Evolutionary conservation across 2,329 filamentous ascomycete species (phyloP), one percentile per base, ranked within the genome.

Genomic region (Colletotrichum phormii): DNA sequence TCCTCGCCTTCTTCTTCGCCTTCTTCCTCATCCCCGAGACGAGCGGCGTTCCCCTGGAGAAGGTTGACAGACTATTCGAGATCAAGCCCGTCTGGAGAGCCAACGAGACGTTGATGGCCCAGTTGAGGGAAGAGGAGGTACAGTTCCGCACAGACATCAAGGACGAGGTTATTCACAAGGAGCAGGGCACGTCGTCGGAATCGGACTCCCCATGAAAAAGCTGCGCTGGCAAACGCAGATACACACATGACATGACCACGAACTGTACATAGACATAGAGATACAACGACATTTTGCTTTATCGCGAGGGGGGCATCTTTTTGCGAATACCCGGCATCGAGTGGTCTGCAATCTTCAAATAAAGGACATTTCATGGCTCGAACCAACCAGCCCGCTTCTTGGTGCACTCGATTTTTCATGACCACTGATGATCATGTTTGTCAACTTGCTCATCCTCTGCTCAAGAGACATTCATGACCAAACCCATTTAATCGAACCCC

Each of bases 1-100:
- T 88, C 55, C 77, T 82, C 11, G 83, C 85, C 12, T 82, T 85
- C 49, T 77, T 86, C 64, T 89, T 86, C 72, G 85, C 87, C 24
- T 89, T 82, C 75, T 87, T 87, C 79, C 80, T 88, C 49, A 80
- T 89, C 11, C 87, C 87, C 0, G 87, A 89, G 76, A 89, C 87
- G 0, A 89, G 87, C 75, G 85, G 86, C 65, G 81, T 89, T 53
- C 86, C 86, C 3, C 79, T 89, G 5, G 87, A 89, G 75, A 83
- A 83, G 42, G 85, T 89, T 74, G 86, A 89, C 74, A 80, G 82
- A 15, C 78, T 89, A 7, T 89, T 89, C 75, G 82, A 84, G 64
- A 64, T 77, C 71, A 78, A 78, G 33, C 67, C 71, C 5, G 71
- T 73, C 33, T 73, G 67, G 71, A 57, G 63, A 42, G 71, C 71